These are phyloP conservation scores for Gossypium arboreum DNA, from an alignment of 345 rosid genomes.

Conservation along the genomic window DNA sequence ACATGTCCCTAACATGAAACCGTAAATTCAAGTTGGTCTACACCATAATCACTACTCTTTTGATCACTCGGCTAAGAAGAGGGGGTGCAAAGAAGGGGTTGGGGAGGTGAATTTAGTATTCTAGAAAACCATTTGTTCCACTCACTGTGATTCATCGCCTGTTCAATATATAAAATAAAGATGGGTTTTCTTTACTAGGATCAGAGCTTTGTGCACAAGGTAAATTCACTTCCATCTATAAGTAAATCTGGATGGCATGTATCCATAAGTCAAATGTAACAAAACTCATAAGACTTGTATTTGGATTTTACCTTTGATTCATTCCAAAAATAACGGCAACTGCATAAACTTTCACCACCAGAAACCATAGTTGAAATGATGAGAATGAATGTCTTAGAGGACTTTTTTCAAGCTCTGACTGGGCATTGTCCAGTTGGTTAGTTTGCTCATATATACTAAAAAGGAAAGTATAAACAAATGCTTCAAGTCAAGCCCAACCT, in stretches of 20 bases:
- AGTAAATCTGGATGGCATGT: not conserved
- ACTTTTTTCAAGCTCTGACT: slow-evolving; percentile 48
- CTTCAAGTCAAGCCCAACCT: slow-evolving; percentile 50
- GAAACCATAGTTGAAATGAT: slow-evolving; percentile 42
- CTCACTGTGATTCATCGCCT: not conserved
- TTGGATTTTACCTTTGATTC: not conserved
- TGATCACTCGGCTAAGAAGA: not conserved
- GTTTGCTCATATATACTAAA: slow-evolving; percentile 55
- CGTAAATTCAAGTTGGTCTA: slow-evolving; percentile 1
- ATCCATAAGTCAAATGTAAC: not conserved
- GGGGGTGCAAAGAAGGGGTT: not conserved
- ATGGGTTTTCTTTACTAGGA: slow-evolving; percentile 10
- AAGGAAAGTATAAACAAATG: slow-evolving; percentile 61
- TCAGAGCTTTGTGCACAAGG: not conserved
- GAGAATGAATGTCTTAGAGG: slow-evolving; percentile 64
- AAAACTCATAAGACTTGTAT: not conserved
- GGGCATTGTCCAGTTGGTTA: slow-evolving; percentile 42
- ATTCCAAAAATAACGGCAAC: not conserved
- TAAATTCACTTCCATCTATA: not conserved
- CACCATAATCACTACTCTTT: not conserved
- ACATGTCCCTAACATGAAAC: slow-evolving; percentile 19
- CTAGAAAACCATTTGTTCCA: not conserved
- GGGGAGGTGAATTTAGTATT: not conserved
- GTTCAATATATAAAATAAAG: slow-evolving; percentile 3
- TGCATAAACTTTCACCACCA: slow-evolving; percentile 35